Conservation (phyloP, 2,329 filamentous ascomycete species). For the Leptographium radiaticola region DNA sequence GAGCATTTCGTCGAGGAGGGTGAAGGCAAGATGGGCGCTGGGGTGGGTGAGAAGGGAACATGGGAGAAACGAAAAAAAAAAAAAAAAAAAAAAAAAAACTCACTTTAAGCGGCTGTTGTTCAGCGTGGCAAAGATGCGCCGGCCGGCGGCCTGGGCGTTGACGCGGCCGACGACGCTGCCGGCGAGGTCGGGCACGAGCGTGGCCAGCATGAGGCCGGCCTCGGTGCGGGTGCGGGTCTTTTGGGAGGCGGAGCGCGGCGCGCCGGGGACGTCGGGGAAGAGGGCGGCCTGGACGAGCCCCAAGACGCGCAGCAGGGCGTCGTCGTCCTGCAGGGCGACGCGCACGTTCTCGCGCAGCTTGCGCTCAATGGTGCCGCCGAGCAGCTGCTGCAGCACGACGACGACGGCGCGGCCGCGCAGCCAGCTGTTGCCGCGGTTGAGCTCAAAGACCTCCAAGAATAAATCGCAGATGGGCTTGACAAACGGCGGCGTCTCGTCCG, state of each 20-base stretch:
- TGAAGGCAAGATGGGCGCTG: background rate
- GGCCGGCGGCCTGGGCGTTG: slow-evolving; percentile 82
- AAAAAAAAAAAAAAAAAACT: slow-evolving; percentile 18
- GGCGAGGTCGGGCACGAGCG: slow-evolving; percentile 79
- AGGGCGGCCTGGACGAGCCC: slow-evolving; percentile 59
- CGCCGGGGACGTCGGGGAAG: slow-evolving; percentile 40
- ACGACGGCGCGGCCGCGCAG: slow-evolving; percentile 89
- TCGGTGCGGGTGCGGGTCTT: slow-evolving; percentile 73
- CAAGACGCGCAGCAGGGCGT: slow-evolving; percentile 66
- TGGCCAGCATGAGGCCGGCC: slow-evolving; percentile 78
- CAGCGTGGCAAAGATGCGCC: slow-evolving; percentile 77
- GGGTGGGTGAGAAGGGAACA: background rate
- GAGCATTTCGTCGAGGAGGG: background rate
- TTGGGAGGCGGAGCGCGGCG: slow-evolving; percentile 52
- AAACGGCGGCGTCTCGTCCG: slow-evolving; percentile 85
- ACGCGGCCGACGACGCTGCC: slow-evolving; percentile 84
- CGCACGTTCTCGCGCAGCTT: slow-evolving; percentile 81
- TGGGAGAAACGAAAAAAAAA: background rate
- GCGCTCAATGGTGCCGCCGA: slow-evolving; percentile 90
- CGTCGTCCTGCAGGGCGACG: slow-evolving; percentile 66
- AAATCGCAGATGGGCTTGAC: slow-evolving; percentile 98
- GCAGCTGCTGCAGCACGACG: slow-evolving; percentile 86
- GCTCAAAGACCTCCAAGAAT: slow-evolving; percentile 88
- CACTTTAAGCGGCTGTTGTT: slow-evolving; percentile 88
- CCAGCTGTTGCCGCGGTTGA: slow-evolving; percentile 95